Evolutionary conservation across 768 basidiomycete species (phyloP).

Genomic region (Lactarius sanguifluus): DNA sequence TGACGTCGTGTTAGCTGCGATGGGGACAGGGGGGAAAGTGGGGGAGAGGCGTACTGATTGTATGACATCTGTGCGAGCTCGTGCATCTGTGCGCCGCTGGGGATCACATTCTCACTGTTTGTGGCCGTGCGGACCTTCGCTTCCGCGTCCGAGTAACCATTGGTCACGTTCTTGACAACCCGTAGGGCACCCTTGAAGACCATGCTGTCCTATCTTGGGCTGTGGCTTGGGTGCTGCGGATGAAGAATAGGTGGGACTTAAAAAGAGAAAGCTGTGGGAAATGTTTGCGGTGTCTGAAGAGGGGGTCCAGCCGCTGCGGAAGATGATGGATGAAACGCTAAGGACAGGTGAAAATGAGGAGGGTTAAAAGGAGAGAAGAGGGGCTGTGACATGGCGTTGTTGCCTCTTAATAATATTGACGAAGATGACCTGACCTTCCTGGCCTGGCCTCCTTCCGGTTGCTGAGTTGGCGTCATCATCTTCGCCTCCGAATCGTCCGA

Average conservation of each 20-base stretch:
- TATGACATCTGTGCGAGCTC: conserved; percentile 94
- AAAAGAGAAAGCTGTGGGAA: neutral
- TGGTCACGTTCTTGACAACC: conserved; percentile 90
- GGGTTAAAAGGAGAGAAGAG: conserved; percentile 6
- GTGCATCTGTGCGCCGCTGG: conserved; percentile 95
- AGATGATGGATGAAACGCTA: neutral
- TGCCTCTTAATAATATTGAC: conserved; percentile 3
- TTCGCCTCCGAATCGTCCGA: conserved; percentile 4
- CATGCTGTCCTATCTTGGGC: conserved; percentile 11
- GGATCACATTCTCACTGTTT: conserved; percentile 94
- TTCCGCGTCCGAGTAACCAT: conserved; percentile 91
- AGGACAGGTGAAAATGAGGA: neutral
- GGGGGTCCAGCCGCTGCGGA: neutral
- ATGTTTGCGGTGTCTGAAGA: neutral
- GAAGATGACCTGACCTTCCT: conserved; percentile 4
- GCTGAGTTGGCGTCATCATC: neutral
- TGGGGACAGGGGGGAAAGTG: conserved; percentile 31
- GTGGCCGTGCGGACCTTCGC: conserved; percentile 94
- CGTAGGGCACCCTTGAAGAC: conserved; percentile 65
- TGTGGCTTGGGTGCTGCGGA: conserved; percentile 1
- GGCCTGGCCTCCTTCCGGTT: neutral
- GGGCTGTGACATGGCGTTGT: neutral
- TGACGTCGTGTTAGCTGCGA: neutral
- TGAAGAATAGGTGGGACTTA: neutral
- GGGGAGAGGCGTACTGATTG: conserved; percentile 67